Conservation (phyloP, 768 basidiomycete genomes). For the Astraeus odoratus region DNA sequence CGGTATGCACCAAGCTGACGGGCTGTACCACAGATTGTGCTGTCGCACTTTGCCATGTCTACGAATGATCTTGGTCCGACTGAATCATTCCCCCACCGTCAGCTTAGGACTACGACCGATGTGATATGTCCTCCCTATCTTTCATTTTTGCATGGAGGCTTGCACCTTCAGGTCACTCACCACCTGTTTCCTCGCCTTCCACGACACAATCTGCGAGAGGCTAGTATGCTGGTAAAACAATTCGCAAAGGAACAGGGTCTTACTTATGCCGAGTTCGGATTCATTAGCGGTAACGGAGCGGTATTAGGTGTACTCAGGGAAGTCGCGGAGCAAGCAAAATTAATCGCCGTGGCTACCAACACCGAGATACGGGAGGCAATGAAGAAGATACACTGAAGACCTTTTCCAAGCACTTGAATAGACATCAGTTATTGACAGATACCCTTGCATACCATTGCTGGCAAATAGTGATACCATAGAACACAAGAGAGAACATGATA, state of each 20-base stretch:
- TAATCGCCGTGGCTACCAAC: conserved; percentile 78
- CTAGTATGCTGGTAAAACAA: conserved; percentile 78
- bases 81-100: conserved; percentile 91
- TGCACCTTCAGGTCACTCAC: conserved; percentile 95
- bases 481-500: conserved; percentile 1
- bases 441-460: background rate
- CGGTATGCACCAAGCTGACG: conserved; percentile 5
- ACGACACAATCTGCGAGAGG: conserved; percentile 82
- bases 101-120: conserved; percentile 96
- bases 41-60: conserved; percentile 96
- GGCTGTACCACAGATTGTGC: conserved; percentile 59
- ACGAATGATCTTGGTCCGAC: conserved; percentile 83
- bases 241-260: conserved; percentile 83
- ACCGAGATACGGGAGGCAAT: conserved; percentile 63
- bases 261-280: conserved; percentile 87
- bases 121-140: conserved; percentile 81
- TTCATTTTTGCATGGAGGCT: conserved; percentile 92
- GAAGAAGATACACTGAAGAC: conserved; percentile 33
- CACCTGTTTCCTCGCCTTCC: conserved; percentile 95
- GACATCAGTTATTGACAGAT: conserved; percentile 12
- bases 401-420: background rate
- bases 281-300: conserved; percentile 77
- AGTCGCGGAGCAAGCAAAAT: conserved; percentile 82
- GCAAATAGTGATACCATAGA: conserved; percentile 7
- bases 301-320: conserved; percentile 75